Evolutionary conservation across 306 rosid genomes (phyloP).

Genomic region (Lotus japonicus): DNA sequence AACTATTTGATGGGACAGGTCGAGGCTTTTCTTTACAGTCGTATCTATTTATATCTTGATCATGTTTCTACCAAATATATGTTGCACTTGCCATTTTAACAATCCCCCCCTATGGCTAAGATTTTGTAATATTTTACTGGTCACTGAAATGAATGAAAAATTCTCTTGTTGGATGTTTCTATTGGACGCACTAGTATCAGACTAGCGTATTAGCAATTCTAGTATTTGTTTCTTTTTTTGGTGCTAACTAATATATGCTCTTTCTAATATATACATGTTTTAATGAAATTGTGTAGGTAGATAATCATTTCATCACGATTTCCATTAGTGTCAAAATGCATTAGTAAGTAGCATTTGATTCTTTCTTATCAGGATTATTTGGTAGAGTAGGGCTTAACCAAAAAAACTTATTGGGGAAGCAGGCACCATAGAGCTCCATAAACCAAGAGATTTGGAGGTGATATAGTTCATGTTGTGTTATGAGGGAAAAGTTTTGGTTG

Average conservation of each 20-base stretch:
- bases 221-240: too few species aligned
- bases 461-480: background rate
- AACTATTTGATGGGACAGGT: slow-evolving; percentile 45
- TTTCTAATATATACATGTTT: too few species aligned
- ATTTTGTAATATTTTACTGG: slow-evolving; percentile 46
- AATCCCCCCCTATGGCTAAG: slow-evolving; percentile 35
- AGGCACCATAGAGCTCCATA: background rate
- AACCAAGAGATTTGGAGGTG: background rate
- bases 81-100: slow-evolving; percentile 30
- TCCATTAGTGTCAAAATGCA: too few species aligned
- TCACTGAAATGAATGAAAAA: slow-evolving; percentile 44
- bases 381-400: background rate
- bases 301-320: too few species aligned
- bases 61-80: slow-evolving; percentile 40
- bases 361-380: too few species aligned
- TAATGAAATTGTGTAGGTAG: too few species aligned
- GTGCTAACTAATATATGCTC: too few species aligned
- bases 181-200: background rate
- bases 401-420: background rate
- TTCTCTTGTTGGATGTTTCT: slow-evolving; percentile 16
- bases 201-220: background rate
- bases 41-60: slow-evolving; percentile 34
- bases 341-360: too few species aligned
- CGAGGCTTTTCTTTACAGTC: slow-evolving; percentile 31
- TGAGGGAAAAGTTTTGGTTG: too few species aligned